Evolutionary conservation across 257 asterid genomes (phyloP).

Genomic region (Ilex aquifolium): DNA sequence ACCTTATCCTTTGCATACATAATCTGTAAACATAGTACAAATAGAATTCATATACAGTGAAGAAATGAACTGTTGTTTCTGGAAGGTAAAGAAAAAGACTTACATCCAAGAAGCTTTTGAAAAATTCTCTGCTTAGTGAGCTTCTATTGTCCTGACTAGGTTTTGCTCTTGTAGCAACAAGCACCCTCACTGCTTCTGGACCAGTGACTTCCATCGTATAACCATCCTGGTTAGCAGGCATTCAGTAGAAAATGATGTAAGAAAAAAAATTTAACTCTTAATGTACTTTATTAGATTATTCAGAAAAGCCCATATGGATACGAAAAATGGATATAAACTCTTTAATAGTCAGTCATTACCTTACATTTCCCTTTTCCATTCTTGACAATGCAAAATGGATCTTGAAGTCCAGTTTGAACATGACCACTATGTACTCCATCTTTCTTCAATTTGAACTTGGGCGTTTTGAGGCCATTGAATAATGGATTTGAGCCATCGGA

Average conservation of each 20-base stretch:
- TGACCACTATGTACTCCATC: slow-evolving; percentile 81
- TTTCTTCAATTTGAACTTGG: slow-evolving; percentile 44
- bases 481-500: slow-evolving; percentile 72
- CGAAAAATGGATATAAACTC: too few relatives aligned
- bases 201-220: slow-evolving; percentile 48
- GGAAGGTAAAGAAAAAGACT: slow-evolving; percentile 12
- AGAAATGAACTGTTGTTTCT: not conserved
- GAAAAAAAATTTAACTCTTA: not conserved
- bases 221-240: slow-evolving; percentile 58
- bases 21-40: too few relatives aligned
- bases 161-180: slow-evolving; percentile 77
- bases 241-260: not conserved
- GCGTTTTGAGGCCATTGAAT: slow-evolving; percentile 42
- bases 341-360: slow-evolving; percentile 27
- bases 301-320: too few relatives aligned
- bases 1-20: too few relatives aligned
- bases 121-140: slow-evolving; percentile 46
- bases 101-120: slow-evolving; percentile 61
- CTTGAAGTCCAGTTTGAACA: slow-evolving; percentile 60
- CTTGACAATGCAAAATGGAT: slow-evolving; percentile 63
- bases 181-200: slow-evolving; percentile 52
- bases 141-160: slow-evolving; percentile 42
- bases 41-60: too few relatives aligned
- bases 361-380: slow-evolving; percentile 68
- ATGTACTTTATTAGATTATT: too few relatives aligned